Evolutionary conservation across 177 flowering plant species (phyloP).

Genomic region (Vitis hybrid): DNA sequence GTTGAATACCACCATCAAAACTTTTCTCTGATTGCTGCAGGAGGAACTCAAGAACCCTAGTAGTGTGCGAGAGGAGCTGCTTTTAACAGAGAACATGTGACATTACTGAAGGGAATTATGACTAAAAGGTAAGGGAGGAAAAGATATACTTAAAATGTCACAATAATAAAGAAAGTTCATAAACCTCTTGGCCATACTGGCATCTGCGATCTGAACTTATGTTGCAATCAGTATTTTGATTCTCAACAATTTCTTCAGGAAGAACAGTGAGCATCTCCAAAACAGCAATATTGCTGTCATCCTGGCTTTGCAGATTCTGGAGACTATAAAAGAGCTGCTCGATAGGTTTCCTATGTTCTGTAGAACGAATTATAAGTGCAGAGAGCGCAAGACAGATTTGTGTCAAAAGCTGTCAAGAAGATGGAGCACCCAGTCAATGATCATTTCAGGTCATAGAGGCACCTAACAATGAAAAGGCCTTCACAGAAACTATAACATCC

Average conservation of each 20-base stretch:
- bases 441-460: constrained; percentile 1
- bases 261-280: constrained; percentile 94
- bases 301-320: constrained; percentile 64
- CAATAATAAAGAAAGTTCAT: constrained; percentile 12
- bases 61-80: constrained; percentile 84
- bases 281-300: constrained; percentile 72
- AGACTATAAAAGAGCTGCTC: constrained; percentile 83
- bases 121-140: not conserved
- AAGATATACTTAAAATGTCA: not conserved
- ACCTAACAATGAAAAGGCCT: not conserved
- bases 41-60: constrained; percentile 80
- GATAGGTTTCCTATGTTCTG: constrained; percentile 72
- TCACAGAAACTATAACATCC: not conserved
- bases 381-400: constrained; percentile 95
- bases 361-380: constrained; percentile 71
- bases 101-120: not conserved
- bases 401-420: constrained; percentile 71
- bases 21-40: constrained; percentile 66
- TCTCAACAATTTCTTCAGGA: constrained; percentile 84
- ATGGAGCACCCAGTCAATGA: constrained; percentile 11
- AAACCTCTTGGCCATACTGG: constrained; percentile 81
- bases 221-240: constrained; percentile 45
- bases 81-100: constrained; percentile 12
- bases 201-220: constrained; percentile 51
- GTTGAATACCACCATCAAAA: constrained; percentile 42